A percentile compares a stretch with the other conserved stretches of the same genome.
These are phyloP conservation scores for Fusarium euwallaceae DNA, from an alignment of 2,329 filamentous ascomycete species.

Conservation along the genomic window DNA sequence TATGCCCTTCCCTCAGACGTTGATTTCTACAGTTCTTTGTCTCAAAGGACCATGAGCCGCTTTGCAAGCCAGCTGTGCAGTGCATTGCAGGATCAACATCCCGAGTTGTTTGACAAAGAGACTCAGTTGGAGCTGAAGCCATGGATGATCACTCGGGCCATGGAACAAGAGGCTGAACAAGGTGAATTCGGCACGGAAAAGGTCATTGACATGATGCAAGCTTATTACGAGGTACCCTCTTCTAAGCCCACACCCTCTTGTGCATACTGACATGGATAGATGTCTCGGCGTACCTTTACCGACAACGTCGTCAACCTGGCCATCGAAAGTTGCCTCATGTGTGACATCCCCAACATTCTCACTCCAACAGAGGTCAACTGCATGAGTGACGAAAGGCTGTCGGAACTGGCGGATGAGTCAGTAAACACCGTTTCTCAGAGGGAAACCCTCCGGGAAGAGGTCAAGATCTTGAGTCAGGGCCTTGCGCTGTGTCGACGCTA, in stretches of 20 bases:
- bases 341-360: constrained; percentile 56
- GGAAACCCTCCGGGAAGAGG: constrained; percentile 18
- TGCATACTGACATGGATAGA: constrained; percentile 43
- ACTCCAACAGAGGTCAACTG: constrained; percentile 45
- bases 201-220: constrained; percentile 59
- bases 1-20: constrained; percentile 44
- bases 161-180: constrained; percentile 29
- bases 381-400: constrained; percentile 23
- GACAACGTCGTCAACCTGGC: constrained; percentile 64
- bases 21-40: constrained; percentile 46
- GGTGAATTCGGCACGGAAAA: constrained; percentile 54
- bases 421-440: constrained; percentile 11
- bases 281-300: constrained; percentile 59
- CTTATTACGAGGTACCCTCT: constrained; percentile 57
- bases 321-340: constrained; percentile 62
- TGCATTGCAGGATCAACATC: constrained; percentile 15
- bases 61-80: constrained; percentile 35
- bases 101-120: constrained; percentile 38
- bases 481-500: constrained; percentile 18
- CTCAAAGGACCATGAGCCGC: neutral
- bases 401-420: constrained; percentile 28
- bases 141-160: constrained; percentile 10
- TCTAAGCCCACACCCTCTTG: rapidly evolving
- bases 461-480: constrained; percentile 21
- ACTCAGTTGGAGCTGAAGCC: neutral